A percentile compares a stretch with the other conserved stretches of the same genome.
phyloP scores from a whole-genome alignment of 495 filamentous ascomycete species.

The Neohortaea acidophila region DNA sequence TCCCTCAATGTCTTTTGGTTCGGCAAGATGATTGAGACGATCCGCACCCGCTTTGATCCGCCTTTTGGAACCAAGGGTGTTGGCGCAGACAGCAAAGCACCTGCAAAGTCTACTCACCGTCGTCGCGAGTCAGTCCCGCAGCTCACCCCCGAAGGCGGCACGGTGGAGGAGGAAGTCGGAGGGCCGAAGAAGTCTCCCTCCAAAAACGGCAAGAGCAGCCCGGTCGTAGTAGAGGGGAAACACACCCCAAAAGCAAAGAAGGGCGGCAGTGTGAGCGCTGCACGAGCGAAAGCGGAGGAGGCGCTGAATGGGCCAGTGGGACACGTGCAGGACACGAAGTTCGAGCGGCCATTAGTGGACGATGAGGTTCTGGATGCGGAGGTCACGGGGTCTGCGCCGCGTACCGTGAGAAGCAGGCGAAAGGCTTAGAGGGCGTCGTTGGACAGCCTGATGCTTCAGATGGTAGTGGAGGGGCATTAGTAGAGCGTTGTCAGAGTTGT shows the following conservation, averaged over 20 bases:
- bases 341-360: not conserved
- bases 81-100: constrained; percentile 7
- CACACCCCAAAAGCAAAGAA: not conserved
- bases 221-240: not conserved
- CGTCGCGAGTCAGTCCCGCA: not conserved
- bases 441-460: no score
- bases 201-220: not conserved
- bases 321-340: not conserved
- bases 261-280: not conserved
- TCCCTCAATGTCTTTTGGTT: constrained; percentile 92
- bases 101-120: not conserved
- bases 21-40: constrained; percentile 85
- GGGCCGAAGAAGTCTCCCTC: not conserved
- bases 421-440: no score
- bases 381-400: no score
- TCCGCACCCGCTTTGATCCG: constrained; percentile 77
- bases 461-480: no score
- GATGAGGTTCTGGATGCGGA: no score
- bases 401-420: no score
- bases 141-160: not conserved
- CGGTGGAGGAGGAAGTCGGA: not conserved
- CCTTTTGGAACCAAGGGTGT: constrained; percentile 27
- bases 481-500: no score
- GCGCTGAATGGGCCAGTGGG: not conserved
- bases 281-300: not conserved